Conservation (phyloP, 306 rosid species). For the Glycine latifolia region DNA sequence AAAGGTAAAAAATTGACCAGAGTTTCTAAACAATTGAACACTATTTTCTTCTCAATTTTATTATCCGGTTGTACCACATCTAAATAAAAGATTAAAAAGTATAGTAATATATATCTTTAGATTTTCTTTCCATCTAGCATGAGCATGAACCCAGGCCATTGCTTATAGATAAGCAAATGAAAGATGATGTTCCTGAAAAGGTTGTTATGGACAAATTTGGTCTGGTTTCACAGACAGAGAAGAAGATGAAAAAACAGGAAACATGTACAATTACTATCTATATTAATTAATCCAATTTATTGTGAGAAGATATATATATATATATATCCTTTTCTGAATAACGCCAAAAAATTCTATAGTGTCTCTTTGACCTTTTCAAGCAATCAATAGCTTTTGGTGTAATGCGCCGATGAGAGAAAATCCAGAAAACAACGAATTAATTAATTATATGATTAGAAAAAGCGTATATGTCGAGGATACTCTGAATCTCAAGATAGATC, state of each 20-base stretch:
- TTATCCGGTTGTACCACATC: neutral
- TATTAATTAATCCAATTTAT: neutral
- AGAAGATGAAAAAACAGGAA: neutral
- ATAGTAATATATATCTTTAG: neutral
- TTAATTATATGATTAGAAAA: neutral
- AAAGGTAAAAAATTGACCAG: too few relatives aligned
- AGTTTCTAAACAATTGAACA: too few relatives aligned
- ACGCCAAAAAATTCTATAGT: neutral
- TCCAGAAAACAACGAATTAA: neutral
- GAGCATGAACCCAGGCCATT: neutral
- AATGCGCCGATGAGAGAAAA: neutral
- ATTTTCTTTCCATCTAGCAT: neutral
- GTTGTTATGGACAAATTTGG: neutral
- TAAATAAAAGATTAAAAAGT: neutral
- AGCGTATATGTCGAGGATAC: neutral
- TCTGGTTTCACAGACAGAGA: neutral
- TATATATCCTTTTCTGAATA: neutral
- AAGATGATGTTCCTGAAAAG: neutral
- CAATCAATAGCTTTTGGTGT: neutral
- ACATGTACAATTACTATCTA: neutral
- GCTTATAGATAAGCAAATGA: neutral
- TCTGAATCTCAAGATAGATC: neutral
- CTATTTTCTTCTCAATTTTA: neutral
- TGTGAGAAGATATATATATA: neutral
- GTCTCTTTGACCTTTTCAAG: constrained; percentile 4